phyloP scores from a whole-genome alignment of 2,329 filamentous ascomycete species.

The Fusarium solani-melongenae region DNA sequence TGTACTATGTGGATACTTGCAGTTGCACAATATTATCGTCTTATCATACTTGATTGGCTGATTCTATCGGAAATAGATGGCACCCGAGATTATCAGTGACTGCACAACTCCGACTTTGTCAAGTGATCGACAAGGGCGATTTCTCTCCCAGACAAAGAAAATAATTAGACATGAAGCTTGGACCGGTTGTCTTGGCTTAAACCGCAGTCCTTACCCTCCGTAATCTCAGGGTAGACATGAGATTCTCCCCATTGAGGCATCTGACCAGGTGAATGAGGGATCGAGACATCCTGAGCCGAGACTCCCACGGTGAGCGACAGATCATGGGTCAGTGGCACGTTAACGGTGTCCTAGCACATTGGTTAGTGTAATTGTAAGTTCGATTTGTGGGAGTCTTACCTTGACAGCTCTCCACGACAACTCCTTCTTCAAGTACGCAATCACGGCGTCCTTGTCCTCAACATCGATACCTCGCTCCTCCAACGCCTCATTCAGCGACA shows the following conservation, averaged over 20 bases:
- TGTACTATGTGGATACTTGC: background rate
- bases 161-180: background rate
- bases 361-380: background rate
- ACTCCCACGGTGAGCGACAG: background rate
- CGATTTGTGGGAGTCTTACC: background rate
- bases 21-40: background rate
- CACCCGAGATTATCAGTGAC: background rate
- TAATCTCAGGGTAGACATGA: background rate
- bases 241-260: background rate
- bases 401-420: background rate
- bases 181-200: background rate
- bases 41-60: background rate
- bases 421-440: background rate
- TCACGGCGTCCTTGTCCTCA: background rate
- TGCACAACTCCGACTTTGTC: background rate
- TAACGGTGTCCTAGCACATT: no score
- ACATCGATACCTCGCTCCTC: background rate
- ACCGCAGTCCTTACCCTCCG: background rate
- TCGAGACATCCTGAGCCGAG: background rate
- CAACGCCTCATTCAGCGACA: background rate
- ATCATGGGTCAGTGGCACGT: background rate
- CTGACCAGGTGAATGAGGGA: background rate
- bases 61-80: background rate
- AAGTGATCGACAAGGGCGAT: background rate
- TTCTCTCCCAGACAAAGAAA: background rate